These are phyloP conservation scores for Thecaphora thlaspeos DNA, from an alignment of 1,284 basidiomycete species.

Conservation along the genomic window DNA sequence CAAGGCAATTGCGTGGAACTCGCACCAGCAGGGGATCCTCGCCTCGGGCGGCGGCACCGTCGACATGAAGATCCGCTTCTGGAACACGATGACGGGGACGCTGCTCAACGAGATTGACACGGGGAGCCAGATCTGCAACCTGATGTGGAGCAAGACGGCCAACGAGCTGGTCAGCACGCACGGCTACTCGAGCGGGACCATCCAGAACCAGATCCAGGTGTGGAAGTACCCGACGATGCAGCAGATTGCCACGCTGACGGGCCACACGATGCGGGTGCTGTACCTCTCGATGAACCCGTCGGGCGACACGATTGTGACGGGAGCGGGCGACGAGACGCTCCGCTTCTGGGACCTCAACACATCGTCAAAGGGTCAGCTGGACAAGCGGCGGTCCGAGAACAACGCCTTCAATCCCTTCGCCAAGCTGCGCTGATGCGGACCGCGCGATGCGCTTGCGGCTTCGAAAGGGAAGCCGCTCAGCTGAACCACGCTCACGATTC, in stretches of 20 bases:
- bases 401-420: slow-evolving; percentile 49
- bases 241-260: slow-evolving; percentile 81
- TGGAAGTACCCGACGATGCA: slow-evolving; percentile 84
- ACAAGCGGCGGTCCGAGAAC: slow-evolving; percentile 33
- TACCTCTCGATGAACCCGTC: slow-evolving; percentile 96
- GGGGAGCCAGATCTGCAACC: slow-evolving; percentile 75
- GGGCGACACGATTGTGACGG: slow-evolving; percentile 95
- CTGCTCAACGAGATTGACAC: slow-evolving; percentile 64
- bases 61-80: slow-evolving; percentile 92
- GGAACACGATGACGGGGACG: slow-evolving; percentile 86
- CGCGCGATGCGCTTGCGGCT: no score
- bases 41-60: slow-evolving; percentile 98
- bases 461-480: no score
- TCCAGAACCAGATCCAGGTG: slow-evolving; percentile 96
- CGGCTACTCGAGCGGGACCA: slow-evolving; percentile 87
- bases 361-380: slow-evolving; percentile 28
- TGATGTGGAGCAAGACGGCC: slow-evolving; percentile 88
- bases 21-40: slow-evolving; percentile 84
- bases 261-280: slow-evolving; percentile 82
- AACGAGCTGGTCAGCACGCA: slow-evolving; percentile 98
- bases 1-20: slow-evolving; percentile 97
- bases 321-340: slow-evolving; percentile 94
- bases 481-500: background rate
- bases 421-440: slow-evolving; percentile 51
- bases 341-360: slow-evolving; percentile 71